phyloP scores from a whole-genome alignment of 2,329 filamentous ascomycete genomes.

The Penicillium sp. region DNA sequence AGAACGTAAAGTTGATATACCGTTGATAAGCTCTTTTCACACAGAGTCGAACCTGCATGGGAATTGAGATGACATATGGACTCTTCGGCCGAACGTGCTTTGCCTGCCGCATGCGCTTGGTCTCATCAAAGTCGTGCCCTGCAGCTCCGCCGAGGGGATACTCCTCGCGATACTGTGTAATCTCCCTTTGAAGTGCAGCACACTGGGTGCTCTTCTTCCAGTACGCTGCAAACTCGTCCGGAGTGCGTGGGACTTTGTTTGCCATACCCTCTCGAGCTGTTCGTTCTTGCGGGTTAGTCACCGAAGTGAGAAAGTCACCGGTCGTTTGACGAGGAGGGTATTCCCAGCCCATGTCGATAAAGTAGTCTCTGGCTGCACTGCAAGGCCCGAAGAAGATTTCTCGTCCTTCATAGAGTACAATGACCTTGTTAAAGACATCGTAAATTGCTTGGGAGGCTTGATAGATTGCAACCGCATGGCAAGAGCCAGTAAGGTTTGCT shows the following conservation, averaged over 20 bases:
- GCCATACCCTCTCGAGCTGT: constrained; percentile 64
- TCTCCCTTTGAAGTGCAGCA: constrained; percentile 42
- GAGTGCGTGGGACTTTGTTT: constrained; percentile 65
- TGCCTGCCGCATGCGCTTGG: constrained; percentile 42
- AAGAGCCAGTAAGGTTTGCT: constrained; percentile 57
- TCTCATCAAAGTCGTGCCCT: constrained; percentile 40
- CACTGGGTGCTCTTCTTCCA: constrained; percentile 51
- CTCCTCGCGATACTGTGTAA: constrained; percentile 40
- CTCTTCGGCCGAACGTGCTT: constrained; percentile 46
- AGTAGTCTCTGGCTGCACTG: constrained; percentile 65
- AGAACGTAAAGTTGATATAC: constrained; percentile 25
- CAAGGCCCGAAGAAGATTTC: constrained; percentile 78
- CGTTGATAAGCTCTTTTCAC: constrained; percentile 80
- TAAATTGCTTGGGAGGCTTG: constrained; percentile 59
- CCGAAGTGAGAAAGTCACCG: constrained; percentile 71
- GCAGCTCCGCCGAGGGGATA: constrained; percentile 43
- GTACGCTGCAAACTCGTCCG: constrained; percentile 68
- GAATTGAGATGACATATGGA: constrained; percentile 79
- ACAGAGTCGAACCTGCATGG: constrained; percentile 80
- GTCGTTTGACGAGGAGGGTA: constrained; percentile 72
- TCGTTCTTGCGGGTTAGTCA: constrained; percentile 70
- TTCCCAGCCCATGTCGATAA: constrained; percentile 71
- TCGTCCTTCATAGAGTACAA: constrained; percentile 76
- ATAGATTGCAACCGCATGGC: constrained; percentile 65
- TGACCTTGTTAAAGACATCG: constrained; percentile 74